Base-by-base conservation (phyloP, 2,329 filamentous ascomycete species). In the Xylariales sp. region DNA sequence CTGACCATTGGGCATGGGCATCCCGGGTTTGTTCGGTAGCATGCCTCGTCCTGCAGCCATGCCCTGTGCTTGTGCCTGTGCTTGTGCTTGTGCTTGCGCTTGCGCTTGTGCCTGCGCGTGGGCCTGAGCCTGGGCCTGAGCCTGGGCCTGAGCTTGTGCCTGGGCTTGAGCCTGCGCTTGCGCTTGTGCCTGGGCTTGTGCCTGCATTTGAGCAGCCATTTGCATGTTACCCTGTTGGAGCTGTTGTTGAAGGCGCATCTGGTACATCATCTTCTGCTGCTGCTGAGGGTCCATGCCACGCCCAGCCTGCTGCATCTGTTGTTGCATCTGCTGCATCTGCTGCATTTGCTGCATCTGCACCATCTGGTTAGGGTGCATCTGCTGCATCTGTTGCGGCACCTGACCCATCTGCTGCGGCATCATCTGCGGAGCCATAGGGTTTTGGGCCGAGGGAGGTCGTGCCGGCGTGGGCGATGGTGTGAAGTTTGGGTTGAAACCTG, bases 221-320 rank as follows among this genome's bases (percentile, higher is more conserved):
- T 72, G 68, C 54, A 74, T 69, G 25, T 69, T 71, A 30, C 61
- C 68, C 46, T 83, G 78, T 44, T 85, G 80, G 28, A 85, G 74
- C 52, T 90, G 86, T 40, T 84, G 79, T 52, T 94, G 86, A 37
- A 94, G 63, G 43, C 87, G 84, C 78, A 94, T 85, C 50, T 94
- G 87, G 53, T 94, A 91, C 33, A 83, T 65, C 40, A 79, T 72
- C 59, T 88, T 75, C 52, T 88, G 84, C 47, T 88, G 81, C 53
- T 87, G 83, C 25, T 32, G 30, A 16, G 33, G 37, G 28, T 87
- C 83, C 45, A 85, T 74, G 50, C 76, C 69, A 39, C 72, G 74
- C 36, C 62, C 67, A n/a, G 40, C 40, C 18, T 19, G 28, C 39
- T 70, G 68, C 53, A 63, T 61, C 50, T 59, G 59, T 40, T 64